phyloP scores from a whole-genome alignment of 139 green algal genomes.

The Micractinium conductrix region DNA sequence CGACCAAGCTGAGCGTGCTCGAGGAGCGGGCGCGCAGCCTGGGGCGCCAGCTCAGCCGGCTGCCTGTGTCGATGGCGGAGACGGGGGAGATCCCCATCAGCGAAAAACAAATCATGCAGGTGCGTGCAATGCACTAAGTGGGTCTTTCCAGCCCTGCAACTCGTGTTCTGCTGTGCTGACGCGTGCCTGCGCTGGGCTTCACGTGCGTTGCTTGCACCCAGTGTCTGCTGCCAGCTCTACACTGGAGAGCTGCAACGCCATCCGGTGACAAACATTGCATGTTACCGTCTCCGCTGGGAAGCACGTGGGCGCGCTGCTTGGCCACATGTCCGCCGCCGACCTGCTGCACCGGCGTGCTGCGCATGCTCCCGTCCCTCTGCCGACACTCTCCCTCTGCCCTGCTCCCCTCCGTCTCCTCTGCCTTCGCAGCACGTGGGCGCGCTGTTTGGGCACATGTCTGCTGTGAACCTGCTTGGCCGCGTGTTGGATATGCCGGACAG shows the following conservation, averaged over 20 bases:
- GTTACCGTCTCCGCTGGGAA: no score
- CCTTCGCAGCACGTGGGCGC: constrained; percentile 66
- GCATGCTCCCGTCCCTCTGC: neutral
- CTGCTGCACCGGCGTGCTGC: no score
- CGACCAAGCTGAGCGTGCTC: constrained; percentile 47
- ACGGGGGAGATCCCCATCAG: constrained; percentile 32
- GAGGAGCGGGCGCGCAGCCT: constrained; percentile 76
- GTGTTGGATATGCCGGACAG: constrained; percentile 69
- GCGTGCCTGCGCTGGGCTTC: no score
- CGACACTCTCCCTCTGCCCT: neutral
- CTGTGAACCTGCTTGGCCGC: constrained; percentile 68
- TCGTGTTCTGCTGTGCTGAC: no score
- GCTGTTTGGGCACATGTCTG: constrained; percentile 71
- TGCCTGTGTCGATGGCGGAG: constrained; percentile 57
- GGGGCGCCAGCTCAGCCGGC: constrained; percentile 64
- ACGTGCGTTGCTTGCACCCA: no score
- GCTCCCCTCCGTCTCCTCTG: neutral
- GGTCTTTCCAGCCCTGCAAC: no score
- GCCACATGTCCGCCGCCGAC: no score
- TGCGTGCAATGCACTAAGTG: no score
- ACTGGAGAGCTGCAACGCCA: no score
- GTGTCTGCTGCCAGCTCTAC: no score
- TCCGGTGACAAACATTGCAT: no score
- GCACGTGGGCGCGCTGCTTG: no score
- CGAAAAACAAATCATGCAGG: constrained; percentile 32